Conservation (phyloP, 2,329 filamentous ascomycete genomes). For the Emergomyces africanus region DNA sequence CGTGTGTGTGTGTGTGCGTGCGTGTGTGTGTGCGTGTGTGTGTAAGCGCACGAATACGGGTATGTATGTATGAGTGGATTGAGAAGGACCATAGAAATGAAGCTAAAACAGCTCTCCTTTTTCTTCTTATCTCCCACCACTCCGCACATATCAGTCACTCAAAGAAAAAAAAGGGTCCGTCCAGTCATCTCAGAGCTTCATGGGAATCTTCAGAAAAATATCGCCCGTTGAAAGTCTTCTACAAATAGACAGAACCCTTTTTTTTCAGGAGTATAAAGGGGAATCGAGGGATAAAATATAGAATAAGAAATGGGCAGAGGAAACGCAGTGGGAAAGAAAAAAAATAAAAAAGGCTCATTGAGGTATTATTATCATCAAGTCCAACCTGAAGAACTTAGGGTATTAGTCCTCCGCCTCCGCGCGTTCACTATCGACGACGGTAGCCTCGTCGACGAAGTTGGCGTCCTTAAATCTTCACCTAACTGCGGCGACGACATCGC, state of each 20-base stretch:
- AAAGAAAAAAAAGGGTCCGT: not conserved
- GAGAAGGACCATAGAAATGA: not conserved
- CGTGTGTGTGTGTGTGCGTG: not conserved
- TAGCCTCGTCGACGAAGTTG: constrained; percentile 25
- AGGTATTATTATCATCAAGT: constrained; percentile 13
- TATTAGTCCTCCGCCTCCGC: constrained; percentile 24
- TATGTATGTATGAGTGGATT: not conserved
- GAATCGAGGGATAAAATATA: constrained; percentile 4
- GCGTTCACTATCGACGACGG: constrained; percentile 23
- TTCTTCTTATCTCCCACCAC: not conserved
- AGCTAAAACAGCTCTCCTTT: not conserved
- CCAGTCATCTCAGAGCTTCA: not conserved
- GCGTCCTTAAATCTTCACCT: constrained; percentile 25
- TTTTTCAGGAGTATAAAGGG: not conserved
- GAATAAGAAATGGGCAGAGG: too few species aligned
- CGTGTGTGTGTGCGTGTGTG: not conserved
- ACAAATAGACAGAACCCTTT: not conserved
- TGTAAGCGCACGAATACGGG: not conserved
- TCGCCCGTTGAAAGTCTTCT: not conserved
- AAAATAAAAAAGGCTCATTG: not conserved
- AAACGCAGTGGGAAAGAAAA: constrained; percentile 4
- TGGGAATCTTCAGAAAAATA: not conserved
- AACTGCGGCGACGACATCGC: constrained; percentile 21
- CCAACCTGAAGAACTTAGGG: constrained; percentile 26
- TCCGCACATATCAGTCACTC: not conserved